phyloP scores from a whole-genome alignment of 1,284 basidiomycete species.

The Sutorius eximius region DNA sequence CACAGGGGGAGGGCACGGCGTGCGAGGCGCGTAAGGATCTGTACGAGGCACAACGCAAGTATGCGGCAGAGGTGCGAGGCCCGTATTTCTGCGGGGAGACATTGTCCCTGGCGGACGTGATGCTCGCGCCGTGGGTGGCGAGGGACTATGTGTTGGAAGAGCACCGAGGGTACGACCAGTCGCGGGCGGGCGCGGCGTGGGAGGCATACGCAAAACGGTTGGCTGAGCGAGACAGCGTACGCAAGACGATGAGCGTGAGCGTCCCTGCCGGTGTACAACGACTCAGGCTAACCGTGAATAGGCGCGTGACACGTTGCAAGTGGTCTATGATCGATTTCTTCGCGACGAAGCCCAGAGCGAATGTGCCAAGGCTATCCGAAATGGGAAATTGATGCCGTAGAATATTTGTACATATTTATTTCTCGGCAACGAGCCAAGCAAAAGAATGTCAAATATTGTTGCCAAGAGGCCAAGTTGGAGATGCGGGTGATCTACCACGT shows the following conservation, averaged over 20 bases:
- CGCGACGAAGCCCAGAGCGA: neutral
- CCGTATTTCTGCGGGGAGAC: neutral
- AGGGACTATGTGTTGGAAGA: neutral
- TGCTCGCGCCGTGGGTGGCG: neutral
- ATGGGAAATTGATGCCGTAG: neutral
- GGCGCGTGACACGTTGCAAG: neutral
- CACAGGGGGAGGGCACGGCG: neutral
- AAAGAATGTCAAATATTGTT: neutral
- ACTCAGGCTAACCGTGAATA: neutral
- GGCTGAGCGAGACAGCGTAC: neutral
- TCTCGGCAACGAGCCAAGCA: neutral
- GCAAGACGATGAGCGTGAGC: neutral
- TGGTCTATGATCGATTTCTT: neutral
- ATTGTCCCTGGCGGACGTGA: neutral
- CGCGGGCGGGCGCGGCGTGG: neutral
- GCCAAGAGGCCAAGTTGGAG: constrained; percentile 3
- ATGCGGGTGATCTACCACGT: neutral
- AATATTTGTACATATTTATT: neutral
- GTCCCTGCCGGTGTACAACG: too few relatives aligned
- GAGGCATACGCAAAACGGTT: neutral
- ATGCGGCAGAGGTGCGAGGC: neutral
- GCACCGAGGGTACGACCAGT: neutral
- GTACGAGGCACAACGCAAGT: neutral
- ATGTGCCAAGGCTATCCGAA: neutral
- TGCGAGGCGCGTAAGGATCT: neutral